Evolutionary conservation across 1,284 basidiomycete genomes (phyloP).

Genomic region (Ganoderma multipileum): DNA sequence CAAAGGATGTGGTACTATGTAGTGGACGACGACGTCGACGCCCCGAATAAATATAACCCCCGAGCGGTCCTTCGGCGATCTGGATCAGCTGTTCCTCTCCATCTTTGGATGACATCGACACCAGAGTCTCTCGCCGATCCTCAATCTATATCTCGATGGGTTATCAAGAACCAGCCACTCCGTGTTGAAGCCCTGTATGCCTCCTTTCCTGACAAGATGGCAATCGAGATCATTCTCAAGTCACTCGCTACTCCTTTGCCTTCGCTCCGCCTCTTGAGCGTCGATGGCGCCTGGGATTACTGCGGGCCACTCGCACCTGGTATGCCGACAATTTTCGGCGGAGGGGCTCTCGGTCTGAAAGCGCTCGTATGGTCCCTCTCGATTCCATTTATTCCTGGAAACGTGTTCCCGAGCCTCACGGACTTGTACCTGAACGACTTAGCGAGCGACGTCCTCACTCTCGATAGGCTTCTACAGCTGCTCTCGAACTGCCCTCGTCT

Average conservation of each 20-base stretch:
- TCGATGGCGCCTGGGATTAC: background rate
- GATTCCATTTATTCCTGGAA: slow-evolving; percentile 1
- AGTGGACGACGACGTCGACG: background rate
- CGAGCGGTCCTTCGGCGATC: background rate
- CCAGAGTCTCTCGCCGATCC: too few species aligned
- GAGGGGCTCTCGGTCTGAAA: background rate
- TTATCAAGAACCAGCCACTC: background rate
- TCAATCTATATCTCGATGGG: background rate
- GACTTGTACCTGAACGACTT: background rate
- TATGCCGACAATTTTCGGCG: background rate
- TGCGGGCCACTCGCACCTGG: background rate
- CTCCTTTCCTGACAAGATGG: background rate
- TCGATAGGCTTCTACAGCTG: background rate
- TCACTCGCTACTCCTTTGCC: background rate
- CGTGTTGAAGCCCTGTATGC: background rate
- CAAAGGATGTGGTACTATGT: slow-evolving; percentile 1
- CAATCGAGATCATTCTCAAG: background rate
- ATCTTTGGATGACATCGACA: background rate
- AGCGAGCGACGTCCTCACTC: background rate
- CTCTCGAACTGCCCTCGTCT: background rate
- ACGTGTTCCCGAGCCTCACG: background rate
- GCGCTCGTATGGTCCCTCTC: background rate
- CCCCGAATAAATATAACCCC: background rate
- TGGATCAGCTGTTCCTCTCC: background rate
- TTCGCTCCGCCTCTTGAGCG: background rate